A percentile compares a stretch with the other conserved stretches of the same genome.
Evolutionary conservation across 2,329 filamentous ascomycete genomes (phyloP).

Genomic region (Aureobasidium musti): DNA sequence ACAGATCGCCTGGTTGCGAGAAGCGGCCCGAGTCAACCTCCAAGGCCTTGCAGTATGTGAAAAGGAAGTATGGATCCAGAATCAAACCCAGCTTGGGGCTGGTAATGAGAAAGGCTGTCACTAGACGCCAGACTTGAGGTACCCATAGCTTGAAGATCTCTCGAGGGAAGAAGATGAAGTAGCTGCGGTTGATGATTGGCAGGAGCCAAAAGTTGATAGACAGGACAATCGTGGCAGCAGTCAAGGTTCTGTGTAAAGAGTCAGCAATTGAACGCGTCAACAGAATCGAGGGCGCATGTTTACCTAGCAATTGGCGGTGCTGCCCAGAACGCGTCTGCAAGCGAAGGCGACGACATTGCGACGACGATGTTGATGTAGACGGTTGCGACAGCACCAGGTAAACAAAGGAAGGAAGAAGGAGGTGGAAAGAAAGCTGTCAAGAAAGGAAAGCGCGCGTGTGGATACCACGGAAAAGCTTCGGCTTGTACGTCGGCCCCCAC

Average conservation of each 20-base stretch:
- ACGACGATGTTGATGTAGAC: constrained; percentile 32
- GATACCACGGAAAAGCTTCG: constrained; percentile 13
- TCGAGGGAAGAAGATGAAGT: constrained; percentile 58
- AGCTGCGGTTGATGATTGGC: constrained; percentile 41
- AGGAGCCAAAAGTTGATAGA: constrained; percentile 63
- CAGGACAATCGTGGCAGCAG: constrained; percentile 62
- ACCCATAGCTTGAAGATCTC: constrained; percentile 53
- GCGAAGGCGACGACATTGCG: constrained; percentile 25
- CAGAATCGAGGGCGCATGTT: constrained; percentile 35
- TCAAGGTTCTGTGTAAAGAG: constrained; percentile 61
- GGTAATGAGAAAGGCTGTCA: constrained; percentile 62
- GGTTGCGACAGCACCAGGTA: constrained; percentile 28
- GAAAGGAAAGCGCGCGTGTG: constrained; percentile 23
- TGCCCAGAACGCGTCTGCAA: constrained; percentile 63
- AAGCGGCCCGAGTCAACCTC: constrained; percentile 74
- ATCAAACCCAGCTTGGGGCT: constrained; percentile 60
- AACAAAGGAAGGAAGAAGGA: constrained; percentile 9
- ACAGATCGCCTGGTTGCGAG: constrained; percentile 71
- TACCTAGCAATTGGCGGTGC: constrained; percentile 69
- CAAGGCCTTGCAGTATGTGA: constrained; percentile 72
- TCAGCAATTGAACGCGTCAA: constrained; percentile 48
- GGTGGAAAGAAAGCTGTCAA: constrained; percentile 21
- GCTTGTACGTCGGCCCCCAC: constrained; percentile 6
- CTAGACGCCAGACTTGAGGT: constrained; percentile 62
- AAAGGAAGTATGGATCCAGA: constrained; percentile 77